Evolutionary conservation across 2,329 filamentous ascomycete genomes (phyloP).

Genomic region (Aspergillus spinulosporus): DNA sequence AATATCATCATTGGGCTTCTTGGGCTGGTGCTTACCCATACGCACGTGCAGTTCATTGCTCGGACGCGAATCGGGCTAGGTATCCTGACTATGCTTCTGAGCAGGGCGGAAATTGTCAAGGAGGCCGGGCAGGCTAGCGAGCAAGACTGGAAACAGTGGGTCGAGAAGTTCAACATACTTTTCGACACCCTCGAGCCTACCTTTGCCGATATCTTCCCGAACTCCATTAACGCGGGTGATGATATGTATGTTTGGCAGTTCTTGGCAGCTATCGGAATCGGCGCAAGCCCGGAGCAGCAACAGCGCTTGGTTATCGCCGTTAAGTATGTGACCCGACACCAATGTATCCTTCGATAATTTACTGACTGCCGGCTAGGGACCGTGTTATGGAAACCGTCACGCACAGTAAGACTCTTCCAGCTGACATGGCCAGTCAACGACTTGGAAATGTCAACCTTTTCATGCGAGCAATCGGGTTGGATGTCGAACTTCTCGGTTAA

Average conservation of each 20-base stretch:
- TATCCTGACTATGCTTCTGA: slow-evolving; percentile 90
- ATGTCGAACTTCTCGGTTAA: slow-evolving; percentile 76
- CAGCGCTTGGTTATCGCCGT: slow-evolving; percentile 91
- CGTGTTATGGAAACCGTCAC: slow-evolving; percentile 93
- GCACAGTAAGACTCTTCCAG: slow-evolving; percentile 83
- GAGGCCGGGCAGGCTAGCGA: slow-evolving; percentile 71
- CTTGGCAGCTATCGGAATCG: slow-evolving; percentile 89
- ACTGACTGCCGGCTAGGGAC: slow-evolving; percentile 54
- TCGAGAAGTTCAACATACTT: slow-evolving; percentile 76
- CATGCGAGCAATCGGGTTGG: slow-evolving; percentile 97
- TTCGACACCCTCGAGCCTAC: slow-evolving; percentile 86
- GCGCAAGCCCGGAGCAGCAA: slow-evolving; percentile 90
- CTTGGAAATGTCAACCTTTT: slow-evolving; percentile 94
- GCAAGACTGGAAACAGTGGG: slow-evolving; percentile 79
- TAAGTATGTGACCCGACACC: slow-evolving; percentile 57
- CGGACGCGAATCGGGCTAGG: slow-evolving; percentile 85
- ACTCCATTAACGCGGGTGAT: slow-evolving; percentile 82
- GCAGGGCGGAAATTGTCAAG: slow-evolving; percentile 89
- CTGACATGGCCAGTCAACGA: slow-evolving; percentile 79
- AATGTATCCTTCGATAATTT: not conserved
- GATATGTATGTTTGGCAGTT: slow-evolving; percentile 99
- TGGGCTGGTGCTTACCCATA: slow-evolving; percentile 75
- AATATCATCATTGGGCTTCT: slow-evolving; percentile 89
- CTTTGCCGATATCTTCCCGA: slow-evolving; percentile 83
- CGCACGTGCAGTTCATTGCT: slow-evolving; percentile 80